Base-by-base conservation (phyloP, 805 yeast genomes). In the Wickerhamiella kazuoi region DNA sequence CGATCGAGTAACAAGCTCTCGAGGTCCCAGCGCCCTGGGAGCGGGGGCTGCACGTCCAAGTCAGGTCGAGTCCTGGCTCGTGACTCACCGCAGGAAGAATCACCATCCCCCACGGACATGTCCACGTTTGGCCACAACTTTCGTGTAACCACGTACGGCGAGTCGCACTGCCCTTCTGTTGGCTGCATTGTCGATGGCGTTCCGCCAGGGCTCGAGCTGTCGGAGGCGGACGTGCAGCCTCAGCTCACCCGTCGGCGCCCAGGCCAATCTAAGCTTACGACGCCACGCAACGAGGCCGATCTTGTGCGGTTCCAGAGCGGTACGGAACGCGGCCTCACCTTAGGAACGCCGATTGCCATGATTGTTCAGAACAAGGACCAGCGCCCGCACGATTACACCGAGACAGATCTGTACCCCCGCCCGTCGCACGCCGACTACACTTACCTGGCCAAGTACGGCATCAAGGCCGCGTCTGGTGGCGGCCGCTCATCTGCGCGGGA, bases 151-250 rank as follows among this genome's bases (percentile, higher is more conserved):
- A 87, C 98, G 23, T 87, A 84, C 67, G 98, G 98, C 48, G 98
- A 90, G 59, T 83, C 95, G 7, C 98, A 90, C 65, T 90, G 98
- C 65, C 79, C 75, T 53, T 81, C 94, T 8, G 98, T 90, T 32
- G 98, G 98, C 24, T 90, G 97, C 63, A 90, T 90, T 45, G 95
- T 90, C 30, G 98, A 90, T 50, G 98, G 98, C 43, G 90, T 84
- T 32, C 98, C 98, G 23, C 96, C 98, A 21, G 94, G 94, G 24
- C 68, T 90, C 72, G 69, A 74, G 6, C 70, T 90, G 39, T 69
- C 79, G 15, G 96, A 82, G 60, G 74, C 64, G 4, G 97, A 90
- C 55, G 72, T 90, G 49, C 98, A 90, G 65, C 94, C 96, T 15
- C 98, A 90, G 66, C 64, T 90, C 51, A 76, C 93, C 18, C 75